Conservation (phyloP, 31 red algal species). For the Asparagopsis taxiformis region DNA sequence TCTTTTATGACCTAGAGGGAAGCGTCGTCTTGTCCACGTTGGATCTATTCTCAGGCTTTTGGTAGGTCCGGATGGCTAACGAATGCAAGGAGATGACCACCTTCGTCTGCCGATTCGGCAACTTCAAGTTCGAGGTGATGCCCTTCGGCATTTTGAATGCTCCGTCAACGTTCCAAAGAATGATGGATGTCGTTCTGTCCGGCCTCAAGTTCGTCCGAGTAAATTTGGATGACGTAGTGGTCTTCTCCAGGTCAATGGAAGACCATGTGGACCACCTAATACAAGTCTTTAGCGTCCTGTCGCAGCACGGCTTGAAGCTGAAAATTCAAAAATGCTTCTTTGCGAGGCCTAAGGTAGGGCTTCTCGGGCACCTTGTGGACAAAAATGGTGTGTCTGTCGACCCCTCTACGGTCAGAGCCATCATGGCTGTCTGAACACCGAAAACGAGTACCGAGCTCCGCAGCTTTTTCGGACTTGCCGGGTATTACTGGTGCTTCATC, state of each 20-base stretch:
- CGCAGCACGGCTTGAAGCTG: background rate
- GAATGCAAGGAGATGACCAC: conserved; percentile 19
- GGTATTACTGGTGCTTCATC: conserved; percentile 31
- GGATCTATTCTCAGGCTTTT: conserved; percentile 28
- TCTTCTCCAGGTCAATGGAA: conserved; percentile 24
- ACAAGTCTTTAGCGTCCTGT: background rate
- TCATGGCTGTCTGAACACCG: background rate
- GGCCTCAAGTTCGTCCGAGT: background rate
- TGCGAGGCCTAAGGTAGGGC: background rate
- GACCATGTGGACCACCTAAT: conserved; percentile 3
- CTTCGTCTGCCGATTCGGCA: conserved; percentile 5
- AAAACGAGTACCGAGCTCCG: background rate
- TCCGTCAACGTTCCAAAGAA: conserved; percentile 27
- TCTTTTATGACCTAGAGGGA: conserved; percentile 12
- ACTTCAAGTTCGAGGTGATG: conserved; percentile 35
- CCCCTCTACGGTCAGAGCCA: background rate
- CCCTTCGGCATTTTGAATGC: conserved; percentile 27
- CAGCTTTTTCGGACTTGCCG: conserved; percentile 21
- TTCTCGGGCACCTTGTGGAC: background rate
- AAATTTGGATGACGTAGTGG: conserved; percentile 17
- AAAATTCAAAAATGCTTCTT: background rate
- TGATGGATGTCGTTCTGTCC: conserved; percentile 21
- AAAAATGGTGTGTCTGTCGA: background rate
- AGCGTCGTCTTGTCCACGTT: conserved; percentile 17
- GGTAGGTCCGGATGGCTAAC: conserved; percentile 13